phyloP scores from a whole-genome alignment of 176 grass and related monocot species.

The Bothriochloa decipiens region DNA sequence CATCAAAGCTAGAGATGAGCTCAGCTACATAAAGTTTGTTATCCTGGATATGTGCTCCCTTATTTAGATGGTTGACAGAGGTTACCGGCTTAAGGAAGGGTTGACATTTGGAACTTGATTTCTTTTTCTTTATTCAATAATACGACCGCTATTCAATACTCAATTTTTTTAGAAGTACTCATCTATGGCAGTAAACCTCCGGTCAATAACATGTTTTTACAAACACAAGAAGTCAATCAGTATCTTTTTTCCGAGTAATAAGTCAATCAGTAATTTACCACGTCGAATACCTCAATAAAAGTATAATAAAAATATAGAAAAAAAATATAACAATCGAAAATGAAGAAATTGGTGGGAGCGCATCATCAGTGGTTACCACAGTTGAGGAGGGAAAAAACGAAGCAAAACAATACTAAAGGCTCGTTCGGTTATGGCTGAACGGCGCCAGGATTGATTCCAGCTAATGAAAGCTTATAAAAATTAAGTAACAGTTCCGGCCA shows the following conservation, averaged over 20 bases:
- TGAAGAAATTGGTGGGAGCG: background rate
- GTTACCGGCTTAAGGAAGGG: background rate
- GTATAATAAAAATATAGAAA: background rate
- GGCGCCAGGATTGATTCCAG: too few species aligned
- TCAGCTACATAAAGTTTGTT: constrained; percentile 30
- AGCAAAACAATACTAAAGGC: background rate
- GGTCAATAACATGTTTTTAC: background rate
- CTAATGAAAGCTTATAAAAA: too few species aligned
- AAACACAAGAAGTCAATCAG: background rate
- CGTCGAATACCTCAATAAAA: background rate
- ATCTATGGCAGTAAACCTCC: background rate
- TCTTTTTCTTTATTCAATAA: constrained; percentile 8
- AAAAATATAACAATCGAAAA: background rate
- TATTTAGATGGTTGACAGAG: background rate
- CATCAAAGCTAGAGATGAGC: constrained; percentile 32
- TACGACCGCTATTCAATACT: background rate
- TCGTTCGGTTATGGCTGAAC: too few species aligned
- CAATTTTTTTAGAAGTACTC: background rate
- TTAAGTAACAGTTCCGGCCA: too few species aligned
- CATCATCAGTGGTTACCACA: background rate
- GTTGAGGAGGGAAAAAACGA: background rate
- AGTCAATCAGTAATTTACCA: background rate
- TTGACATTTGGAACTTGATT: constrained; percentile 31
- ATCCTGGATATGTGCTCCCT: constrained; percentile 2
- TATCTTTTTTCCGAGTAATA: background rate